phyloP scores from a whole-genome alignment of 805 yeast genomes.

The Teunomyces tritomae region DNA sequence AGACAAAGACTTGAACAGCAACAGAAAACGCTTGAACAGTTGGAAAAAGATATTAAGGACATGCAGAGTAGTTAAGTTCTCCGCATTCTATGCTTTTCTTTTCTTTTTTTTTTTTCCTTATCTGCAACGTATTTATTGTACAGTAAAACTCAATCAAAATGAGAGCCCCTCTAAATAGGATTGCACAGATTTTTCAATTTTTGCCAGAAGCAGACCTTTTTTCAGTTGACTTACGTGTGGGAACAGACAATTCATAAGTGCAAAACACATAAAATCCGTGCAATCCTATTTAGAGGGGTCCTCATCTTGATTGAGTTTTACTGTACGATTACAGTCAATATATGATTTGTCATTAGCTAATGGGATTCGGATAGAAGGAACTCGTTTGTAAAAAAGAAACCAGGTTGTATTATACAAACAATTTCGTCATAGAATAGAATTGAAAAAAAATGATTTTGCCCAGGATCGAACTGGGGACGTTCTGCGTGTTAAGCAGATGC shows the following conservation, averaged over 20 bases:
- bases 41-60: constrained; percentile 46
- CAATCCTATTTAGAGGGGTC: too few species aligned
- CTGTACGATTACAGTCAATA: not conserved
- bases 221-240: too few species aligned
- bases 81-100: not conserved
- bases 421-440: not conserved
- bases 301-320: too few species aligned
- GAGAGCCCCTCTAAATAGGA: too few species aligned
- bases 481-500: constrained; percentile 99
- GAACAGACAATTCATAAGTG: too few species aligned
- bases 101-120: not conserved
- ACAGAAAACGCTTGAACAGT: constrained; percentile 52
- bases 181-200: too few species aligned
- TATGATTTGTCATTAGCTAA: not conserved
- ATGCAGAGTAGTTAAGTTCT: constrained; percentile 1
- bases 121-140: not conserved
- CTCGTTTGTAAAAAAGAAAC: too few species aligned
- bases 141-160: too few species aligned
- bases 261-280: too few species aligned
- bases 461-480: constrained; percentile 99
- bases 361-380: not conserved
- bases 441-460: constrained; percentile 77
- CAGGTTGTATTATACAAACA: too few species aligned
- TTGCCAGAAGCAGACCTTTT: too few species aligned
- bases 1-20: constrained; percentile 74